These are phyloP conservation scores for Wickerhamiella spandovensis DNA, from an alignment of 805 yeast species.

Conservation along the genomic window DNA sequence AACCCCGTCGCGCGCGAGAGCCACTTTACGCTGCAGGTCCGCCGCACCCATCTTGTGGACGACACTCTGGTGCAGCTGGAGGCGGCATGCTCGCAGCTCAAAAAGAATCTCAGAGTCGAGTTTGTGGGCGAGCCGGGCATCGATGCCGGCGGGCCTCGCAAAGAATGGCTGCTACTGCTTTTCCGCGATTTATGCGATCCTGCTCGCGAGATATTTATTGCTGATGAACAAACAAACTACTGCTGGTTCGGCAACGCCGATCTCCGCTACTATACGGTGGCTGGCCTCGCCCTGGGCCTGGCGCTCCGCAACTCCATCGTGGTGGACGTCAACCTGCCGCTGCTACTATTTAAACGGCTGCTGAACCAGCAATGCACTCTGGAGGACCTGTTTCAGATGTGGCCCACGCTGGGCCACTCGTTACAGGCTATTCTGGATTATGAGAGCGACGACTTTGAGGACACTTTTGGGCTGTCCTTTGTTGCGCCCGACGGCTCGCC, in stretches of 20 bases:
- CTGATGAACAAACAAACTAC: constrained; percentile 52
- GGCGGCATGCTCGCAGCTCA: constrained; percentile 33
- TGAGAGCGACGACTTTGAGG: constrained; percentile 32
- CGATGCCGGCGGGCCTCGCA: constrained; percentile 89
- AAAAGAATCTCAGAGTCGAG: constrained; percentile 64
- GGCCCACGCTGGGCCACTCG: constrained; percentile 51
- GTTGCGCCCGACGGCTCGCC: constrained; percentile 50
- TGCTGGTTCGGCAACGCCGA: constrained; percentile 52
- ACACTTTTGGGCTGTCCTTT: constrained; percentile 43
- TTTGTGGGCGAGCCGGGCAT: constrained; percentile 84
- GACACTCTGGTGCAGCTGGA: constrained; percentile 40
- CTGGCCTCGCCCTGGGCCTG: constrained; percentile 78
- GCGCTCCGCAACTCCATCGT: constrained; percentile 87
- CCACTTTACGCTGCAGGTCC: constrained; percentile 38
- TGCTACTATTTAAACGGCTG: constrained; percentile 61
- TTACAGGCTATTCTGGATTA: constrained; percentile 35
- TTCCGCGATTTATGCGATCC: constrained; percentile 60
- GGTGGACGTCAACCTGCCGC: constrained; percentile 66
- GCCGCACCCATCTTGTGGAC: constrained; percentile 51
- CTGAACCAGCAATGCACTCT: constrained; percentile 41
- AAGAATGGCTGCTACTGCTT: constrained; percentile 82
- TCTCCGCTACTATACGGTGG: constrained; percentile 40
- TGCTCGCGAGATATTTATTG: constrained; percentile 48
- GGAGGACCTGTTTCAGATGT: constrained; percentile 53
- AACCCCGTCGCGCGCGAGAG: constrained; percentile 1